Base-by-base conservation (phyloP, 2,329 filamentous ascomycete species). In the Colletotrichum sp. region DNA sequence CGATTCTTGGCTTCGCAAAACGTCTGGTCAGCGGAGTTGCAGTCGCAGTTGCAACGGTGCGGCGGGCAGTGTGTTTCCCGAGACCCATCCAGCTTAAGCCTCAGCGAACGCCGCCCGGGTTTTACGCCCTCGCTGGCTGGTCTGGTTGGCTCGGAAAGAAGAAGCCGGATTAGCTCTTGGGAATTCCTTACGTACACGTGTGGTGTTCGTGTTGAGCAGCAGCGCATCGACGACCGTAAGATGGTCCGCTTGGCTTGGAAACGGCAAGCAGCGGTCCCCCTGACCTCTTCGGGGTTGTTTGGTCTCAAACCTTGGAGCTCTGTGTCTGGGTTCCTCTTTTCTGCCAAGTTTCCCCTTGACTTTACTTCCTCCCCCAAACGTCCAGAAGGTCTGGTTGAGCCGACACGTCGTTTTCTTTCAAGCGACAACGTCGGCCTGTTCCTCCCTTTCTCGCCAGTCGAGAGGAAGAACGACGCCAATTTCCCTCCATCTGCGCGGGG, bases 181-280 rank as follows among this genome's bases (percentile, higher is more conserved):
- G 66, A 62, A 65, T 70, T 33, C 38, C 47, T 65, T 67, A 64
- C 51, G 66, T 59, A 70, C 70, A 62, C 67, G 55, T 70, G 59
- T 54, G 68, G 65, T 11, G 54, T 57, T 51, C 43, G 43, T 51
- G 43, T 51, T 51, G 43, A 51, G 43, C 43, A 51, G n/a, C 43
- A 29, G 15, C 24, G 24, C 43, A 57, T 72, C 70, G 29, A 65
- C 59, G 24, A 36, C 31, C 34, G 54, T 36, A 43, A 58, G 58
- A 24, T 57, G 21, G 59, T 33, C 16, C 18, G n/a, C 61, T 55
- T 27, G 65, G 64, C 63, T 54, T 29, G 43, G 34, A 66, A 58
- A 58, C 65, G 33, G 33, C 63, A 63, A 24, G 47, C 70, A 63
- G 57, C 31, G 58, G 59, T 54, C 55, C 47, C 65, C 70, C 33